Evolutionary conservation across 140 eudicot genomes (phyloP), one percentile per base, ranked within the genome.

Genomic region (Stevia rebaudiana): DNA sequence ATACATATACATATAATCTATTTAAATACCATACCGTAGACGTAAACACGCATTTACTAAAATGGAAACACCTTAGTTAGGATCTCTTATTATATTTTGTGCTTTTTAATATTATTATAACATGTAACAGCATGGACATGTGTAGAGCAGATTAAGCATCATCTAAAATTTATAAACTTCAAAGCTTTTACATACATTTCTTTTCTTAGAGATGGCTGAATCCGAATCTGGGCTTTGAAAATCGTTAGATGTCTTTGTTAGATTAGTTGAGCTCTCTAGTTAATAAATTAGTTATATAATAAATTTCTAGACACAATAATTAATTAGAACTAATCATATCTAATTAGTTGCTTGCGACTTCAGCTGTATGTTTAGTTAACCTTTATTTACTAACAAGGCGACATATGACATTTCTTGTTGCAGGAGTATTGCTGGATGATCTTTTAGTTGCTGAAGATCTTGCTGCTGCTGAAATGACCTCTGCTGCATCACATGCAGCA

Each of bases 401-500:
- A 24, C 51, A 44, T 21, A 30, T 28, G 63, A 11, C 53, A 52
- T 41, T 28, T 54, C 11, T 58, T 24, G 22, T 51, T 55, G 37
- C 37, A 90, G 97, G 97, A 30, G 95, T 86, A 49, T 81, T 90
- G 78, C 84, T 90, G 17, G 95, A 86, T 80, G 97, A 90, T 76
- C 80, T 90, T 55, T 88, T 90, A 43, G 95, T 84, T 49, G 95
- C 97, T 59, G 97, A 90, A 82, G 97, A 90, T 67, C 84, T 86
- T 30, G 97, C 95, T 70, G 95, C 95, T 60, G 94, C 90, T 76
- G 97, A 90, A 74, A 87, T 90, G 49, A 90, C 95, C 5, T 65
- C 74, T 39, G 94, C 95, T 68, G 97, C 95, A 66, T 90, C 97
- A 60, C 95, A 86, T 61, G 95, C 97, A 1, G 97, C 97, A 21